Evolutionary conservation across 306 rosid species (phyloP).

Genomic region (Fagus crenata): DNA sequence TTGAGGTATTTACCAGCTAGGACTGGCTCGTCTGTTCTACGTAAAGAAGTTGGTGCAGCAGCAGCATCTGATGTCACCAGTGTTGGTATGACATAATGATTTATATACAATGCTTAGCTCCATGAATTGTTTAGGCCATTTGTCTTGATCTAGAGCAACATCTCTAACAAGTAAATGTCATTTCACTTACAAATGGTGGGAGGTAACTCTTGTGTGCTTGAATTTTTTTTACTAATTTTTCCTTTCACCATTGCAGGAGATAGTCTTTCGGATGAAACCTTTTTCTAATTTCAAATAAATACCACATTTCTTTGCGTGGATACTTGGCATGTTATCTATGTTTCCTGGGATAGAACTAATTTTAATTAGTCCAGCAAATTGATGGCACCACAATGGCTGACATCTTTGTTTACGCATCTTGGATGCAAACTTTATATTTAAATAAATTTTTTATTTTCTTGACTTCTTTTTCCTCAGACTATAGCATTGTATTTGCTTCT

Average conservation of each 20-base stretch:
- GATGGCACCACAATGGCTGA: not conserved
- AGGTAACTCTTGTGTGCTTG: not conserved
- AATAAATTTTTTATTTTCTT: not conserved
- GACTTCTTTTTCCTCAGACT: not conserved
- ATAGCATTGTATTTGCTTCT: not conserved
- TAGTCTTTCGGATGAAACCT: not conserved
- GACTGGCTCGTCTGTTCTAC: slow-evolving; percentile 40
- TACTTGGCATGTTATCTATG: not conserved
- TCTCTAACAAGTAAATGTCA: not conserved
- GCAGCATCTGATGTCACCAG: slow-evolving; percentile 45
- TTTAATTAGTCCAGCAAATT: not conserved
- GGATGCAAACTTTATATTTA: not conserved
- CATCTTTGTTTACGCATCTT: not conserved
- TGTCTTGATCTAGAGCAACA: not conserved
- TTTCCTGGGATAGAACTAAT: not conserved
- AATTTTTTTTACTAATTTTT: not conserved
- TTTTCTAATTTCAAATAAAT: not conserved
- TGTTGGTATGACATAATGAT: slow-evolving; percentile 54
- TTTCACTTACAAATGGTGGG: not conserved
- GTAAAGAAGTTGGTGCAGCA: slow-evolving; percentile 45
- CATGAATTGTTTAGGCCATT: not conserved
- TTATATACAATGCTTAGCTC: slow-evolving; percentile 12
- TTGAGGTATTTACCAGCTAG: slow-evolving; percentile 65
- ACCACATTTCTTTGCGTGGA: not conserved
- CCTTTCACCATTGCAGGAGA: not conserved